Base-by-base conservation (phyloP, 805 yeast species). In the Kuraishia capsulata region DNA sequence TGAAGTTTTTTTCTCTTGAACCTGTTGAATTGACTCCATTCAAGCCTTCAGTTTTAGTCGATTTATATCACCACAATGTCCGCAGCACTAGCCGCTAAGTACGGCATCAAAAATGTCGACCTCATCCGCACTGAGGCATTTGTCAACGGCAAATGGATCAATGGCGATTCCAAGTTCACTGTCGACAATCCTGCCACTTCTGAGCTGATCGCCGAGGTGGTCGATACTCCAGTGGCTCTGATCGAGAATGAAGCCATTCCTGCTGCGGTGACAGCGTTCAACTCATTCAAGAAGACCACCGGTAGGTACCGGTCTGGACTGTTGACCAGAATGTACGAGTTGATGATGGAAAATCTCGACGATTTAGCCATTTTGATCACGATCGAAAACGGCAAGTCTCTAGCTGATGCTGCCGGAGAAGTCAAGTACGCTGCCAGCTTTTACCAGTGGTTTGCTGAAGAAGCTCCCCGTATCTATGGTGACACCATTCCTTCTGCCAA, bases 401-500 rank as follows among this genome's bases (percentile, higher is more conserved):
- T 68, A 11, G 69, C 75, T 1, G 92, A 83, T 53, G 79, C 90
- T n/a, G 53, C 61, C 36, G 89, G 88, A 4, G 92, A 83, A 54
- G 68, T 82, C 21, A 55, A 51, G 36, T 77, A 78, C 47, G 79
- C 82, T 8, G 81, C 86, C 1, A 73, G 84, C 5, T 88, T 82
- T 58, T 82, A 85, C 56, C 88, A 86, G 53, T 89, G 97, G 96
- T 89, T 78, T 53, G 69, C 94, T 24, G 92, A 82, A 56, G 84
- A 78, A 47, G 90, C 90, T 5, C 83, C 87, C 30, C 69, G 87
- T 48, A 57, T 73, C 20, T 62, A 74, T 39, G 92, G 90, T n/a
- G 80, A 78, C 44, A 61, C 69, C 14, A 74, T 82, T 39, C 70
- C 72, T n/a, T 72, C 86, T 2, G 63, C 71, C 37, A 64, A 61